Base-by-base conservation (phyloP, 1,284 basidiomycete species). In the Fomitopsis schrenkii region DNA sequence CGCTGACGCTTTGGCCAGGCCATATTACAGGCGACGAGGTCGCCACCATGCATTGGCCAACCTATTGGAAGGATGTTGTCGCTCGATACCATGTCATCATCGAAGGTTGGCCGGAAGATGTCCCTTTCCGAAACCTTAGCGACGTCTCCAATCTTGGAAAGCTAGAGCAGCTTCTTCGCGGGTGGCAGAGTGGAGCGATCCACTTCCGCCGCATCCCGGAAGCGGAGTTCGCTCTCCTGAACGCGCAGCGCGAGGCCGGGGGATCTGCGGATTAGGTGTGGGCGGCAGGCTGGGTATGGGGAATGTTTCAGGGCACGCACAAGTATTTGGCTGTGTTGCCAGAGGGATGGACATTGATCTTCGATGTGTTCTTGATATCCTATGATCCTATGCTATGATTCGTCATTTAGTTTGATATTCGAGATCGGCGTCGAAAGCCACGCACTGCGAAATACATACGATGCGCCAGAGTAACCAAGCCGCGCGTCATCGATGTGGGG, bases 61-160 rank as follows among this genome's bases (percentile, higher is more conserved):
- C 70, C 38, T 73, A 72, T 64, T 71, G 71, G 69, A 65, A 65
- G 41, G 70, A 72, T 65, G 67, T 74, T 55, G 72, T 73, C 48
- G 57, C 64, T 35, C 69, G 70, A 53, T 73, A 73, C 59, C 66
- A 63, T 45, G 72, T 74, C 41, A 63, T 70, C 63, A 70, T 74
- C 62, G 68, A 69, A 55, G 72, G 72, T 22, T 73, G 72, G 73
- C 72, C 73, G 30, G 60, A 70, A 10, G 70, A 74, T 15, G 67
- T 73, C 42, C 70, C 69, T n/a, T 73, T 74, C 67, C 68, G 67
- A 60, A 74, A 74, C 62, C 66, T 74, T 10, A 71, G 69, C 66
- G 69, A 73, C 62, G 67, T 74, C 33, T 69, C 72, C n/a, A 74
- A 74, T 64, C 62, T 72, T 5, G 65, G 66, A 30, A 71, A 70